Evolutionary conservation across 495 filamentous ascomycete species (phyloP).

Genomic region (Neurospora sp.): DNA sequence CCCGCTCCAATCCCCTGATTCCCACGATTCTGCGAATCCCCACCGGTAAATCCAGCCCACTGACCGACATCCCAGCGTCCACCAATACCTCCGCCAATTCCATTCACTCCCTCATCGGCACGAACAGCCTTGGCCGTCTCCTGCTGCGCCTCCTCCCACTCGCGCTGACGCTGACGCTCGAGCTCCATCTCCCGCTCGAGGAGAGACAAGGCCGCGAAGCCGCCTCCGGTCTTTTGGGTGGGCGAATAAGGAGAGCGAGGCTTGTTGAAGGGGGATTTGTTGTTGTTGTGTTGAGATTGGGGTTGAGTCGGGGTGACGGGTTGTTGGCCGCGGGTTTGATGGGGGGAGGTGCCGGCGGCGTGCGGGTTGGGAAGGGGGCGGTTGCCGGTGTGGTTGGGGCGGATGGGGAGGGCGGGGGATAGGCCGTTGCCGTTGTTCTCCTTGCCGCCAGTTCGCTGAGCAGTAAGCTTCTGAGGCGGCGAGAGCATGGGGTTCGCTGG

Average conservation of each 20-base stretch:
- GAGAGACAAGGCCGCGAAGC: slow-evolving; percentile 71
- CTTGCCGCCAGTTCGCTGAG: slow-evolving; percentile 24
- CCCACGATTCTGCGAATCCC: slow-evolving; percentile 73
- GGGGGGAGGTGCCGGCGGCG: slow-evolving; percentile 35
- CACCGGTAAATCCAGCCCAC: slow-evolving; percentile 72
- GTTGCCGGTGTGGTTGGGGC: slow-evolving; percentile 31
- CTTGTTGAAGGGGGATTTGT: not conserved
- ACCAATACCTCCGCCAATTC: slow-evolving; percentile 45
- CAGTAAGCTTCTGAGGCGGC: slow-evolving; percentile 21
- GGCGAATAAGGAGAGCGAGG: slow-evolving; percentile 29
- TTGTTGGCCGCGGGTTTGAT: not conserved
- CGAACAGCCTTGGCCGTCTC: slow-evolving; percentile 50
- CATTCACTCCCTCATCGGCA: slow-evolving; percentile 38
- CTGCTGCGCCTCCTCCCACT: slow-evolving; percentile 91
- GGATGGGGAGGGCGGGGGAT: not conserved
- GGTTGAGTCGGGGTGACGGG: not conserved
- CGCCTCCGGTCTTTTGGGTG: slow-evolving; percentile 51
- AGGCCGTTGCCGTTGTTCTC: not conserved
- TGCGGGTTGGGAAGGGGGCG: slow-evolving; percentile 36
- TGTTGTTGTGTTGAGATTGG: not conserved
- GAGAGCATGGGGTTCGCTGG: slow-evolving; percentile 13
- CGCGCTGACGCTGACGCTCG: slow-evolving; percentile 81
- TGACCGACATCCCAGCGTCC: slow-evolving; percentile 81
- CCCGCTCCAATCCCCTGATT: slow-evolving; percentile 61
- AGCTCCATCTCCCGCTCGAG: slow-evolving; percentile 94